These are phyloP conservation scores for Clonostachys solani DNA, from an alignment of 2,329 filamentous ascomycete genomes.

Conservation along the genomic window DNA sequence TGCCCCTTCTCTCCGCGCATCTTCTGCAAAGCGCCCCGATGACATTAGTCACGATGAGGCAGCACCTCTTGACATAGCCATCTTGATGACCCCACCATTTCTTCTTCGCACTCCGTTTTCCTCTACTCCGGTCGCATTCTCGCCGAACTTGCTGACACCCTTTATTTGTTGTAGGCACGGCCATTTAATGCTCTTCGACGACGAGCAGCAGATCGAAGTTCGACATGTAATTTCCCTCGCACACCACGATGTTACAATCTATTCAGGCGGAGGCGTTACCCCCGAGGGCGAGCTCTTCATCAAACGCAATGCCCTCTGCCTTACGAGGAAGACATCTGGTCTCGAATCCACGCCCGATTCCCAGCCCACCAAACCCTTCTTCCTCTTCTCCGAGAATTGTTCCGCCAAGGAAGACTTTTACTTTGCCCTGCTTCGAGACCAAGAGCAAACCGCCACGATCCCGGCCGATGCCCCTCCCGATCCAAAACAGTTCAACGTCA, in stretches of 20 bases:
- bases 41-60: too few relatives aligned
- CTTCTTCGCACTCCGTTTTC: too few relatives aligned
- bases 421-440: constrained; percentile 81
- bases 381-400: constrained; percentile 89
- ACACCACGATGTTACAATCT: constrained; percentile 81
- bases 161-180: constrained; percentile 61
- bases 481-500: constrained; percentile 74
- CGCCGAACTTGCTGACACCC: background rate
- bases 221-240: constrained; percentile 92
- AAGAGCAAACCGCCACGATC: constrained; percentile 62
- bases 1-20: too few relatives aligned
- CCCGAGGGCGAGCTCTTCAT: constrained; percentile 94
- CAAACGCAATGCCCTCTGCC: constrained; percentile 84
- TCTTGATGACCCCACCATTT: background rate
- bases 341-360: constrained; percentile 51
- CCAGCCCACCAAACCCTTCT: constrained; percentile 75
- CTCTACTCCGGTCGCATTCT: too few relatives aligned
- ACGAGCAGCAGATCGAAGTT: constrained; percentile 91
- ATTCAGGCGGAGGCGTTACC: constrained; percentile 71
- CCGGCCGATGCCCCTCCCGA: constrained; percentile 54
- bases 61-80: background rate
- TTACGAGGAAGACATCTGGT: constrained; percentile 60
- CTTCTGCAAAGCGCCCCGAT: too few relatives aligned
- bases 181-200: constrained; percentile 96
- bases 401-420: constrained; percentile 99